Evolutionary conservation across 2,329 filamentous ascomycete genomes (phyloP), one percentile per base, ranked within the genome.

Genomic region (Sphaerostilbella broomeana): DNA sequence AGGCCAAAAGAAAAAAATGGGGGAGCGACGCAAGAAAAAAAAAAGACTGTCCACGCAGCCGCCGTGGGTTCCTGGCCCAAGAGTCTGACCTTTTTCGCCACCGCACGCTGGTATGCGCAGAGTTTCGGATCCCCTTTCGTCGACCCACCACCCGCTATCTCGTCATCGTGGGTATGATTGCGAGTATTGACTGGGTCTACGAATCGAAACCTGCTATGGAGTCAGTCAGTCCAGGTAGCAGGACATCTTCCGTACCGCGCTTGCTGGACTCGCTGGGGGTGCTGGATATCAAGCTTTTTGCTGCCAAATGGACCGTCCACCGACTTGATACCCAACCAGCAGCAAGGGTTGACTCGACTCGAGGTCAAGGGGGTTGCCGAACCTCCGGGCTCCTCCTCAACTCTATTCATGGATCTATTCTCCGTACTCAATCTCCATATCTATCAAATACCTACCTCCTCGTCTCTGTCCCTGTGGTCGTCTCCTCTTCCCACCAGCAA

Each of bases 91-190:
- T 16, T 15, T n/a, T 28, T 38, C 27, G 27, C 19, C 22, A 20
- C 33, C 34, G 20, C 30, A 21, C 35, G 38, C 17, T 38, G 40
- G 40, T 25, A 42, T 42, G 40, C 35, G 22, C 19, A 28, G 18
- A 31, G 36, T 30, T 35, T 35, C 34, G 29, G 35, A 38, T 38
- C 36, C 40, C 40, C 36, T 30, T 20, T 31, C 19, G 40, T 29
- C 17, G 31, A 35, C 40, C 40, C 40, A 35, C 40, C 28, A 42
- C 32, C 40, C 29, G 32, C 30, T 30, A 15, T 42, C 29, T 38
- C 40, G 35, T 35, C 40, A 42, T 42, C 35, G 40, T 42, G 40
- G 40, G 32, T 42, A 34, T 37, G 32, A 37, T 42, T 42, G 40
- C 40, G 35, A 42, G 32, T 42, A n/a, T 33, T 42, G 29, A 42